These are phyloP conservation scores for Leavenworthia alabamica DNA, from an alignment of 345 rosid genomes.

Conservation along the genomic window DNA sequence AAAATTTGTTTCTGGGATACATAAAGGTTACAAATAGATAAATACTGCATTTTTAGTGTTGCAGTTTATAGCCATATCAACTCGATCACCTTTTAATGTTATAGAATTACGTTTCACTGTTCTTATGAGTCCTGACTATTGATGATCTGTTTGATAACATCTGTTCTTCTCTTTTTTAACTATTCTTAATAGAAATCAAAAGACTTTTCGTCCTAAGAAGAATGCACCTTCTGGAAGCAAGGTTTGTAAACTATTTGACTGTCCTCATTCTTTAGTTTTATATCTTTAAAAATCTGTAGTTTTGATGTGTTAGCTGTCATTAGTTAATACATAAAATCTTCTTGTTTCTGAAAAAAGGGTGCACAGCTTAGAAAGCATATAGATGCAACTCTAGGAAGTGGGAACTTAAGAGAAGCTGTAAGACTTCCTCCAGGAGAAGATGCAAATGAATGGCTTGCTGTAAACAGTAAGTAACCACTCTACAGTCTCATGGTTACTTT, in stretches of 20 bases:
- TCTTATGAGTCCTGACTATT: neutral
- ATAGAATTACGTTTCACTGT: neutral
- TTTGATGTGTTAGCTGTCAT: no score
- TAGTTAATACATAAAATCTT: no score
- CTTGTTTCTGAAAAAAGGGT: slow-evolving; percentile 46
- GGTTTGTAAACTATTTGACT: slow-evolving; percentile 41
- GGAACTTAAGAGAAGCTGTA: slow-evolving; percentile 97
- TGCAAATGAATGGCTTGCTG: slow-evolving; percentile 98
- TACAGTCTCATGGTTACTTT: no score
- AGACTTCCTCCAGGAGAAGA: slow-evolving; percentile 99
- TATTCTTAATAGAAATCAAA: slow-evolving; percentile 63
- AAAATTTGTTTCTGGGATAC: neutral
- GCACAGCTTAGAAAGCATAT: slow-evolving; percentile 96
- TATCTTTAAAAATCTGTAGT: neutral
- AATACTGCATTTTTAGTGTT: neutral
- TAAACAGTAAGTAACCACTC: slow-evolving; percentile 63
- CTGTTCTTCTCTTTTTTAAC: neutral
- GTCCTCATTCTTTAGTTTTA: neutral
- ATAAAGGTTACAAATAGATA: neutral
- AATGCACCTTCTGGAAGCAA: slow-evolving; percentile 98
- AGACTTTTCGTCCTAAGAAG: slow-evolving; percentile 97
- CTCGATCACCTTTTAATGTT: neutral
- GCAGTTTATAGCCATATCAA: neutral
- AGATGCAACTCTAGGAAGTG: slow-evolving; percentile 96
- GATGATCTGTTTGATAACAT: slow-evolving; percentile 3